Percentiles rank a stretch among this genome's conserved stretches.
Evolutionary conservation across 441 rosid genomes (phyloP).

Genomic region (Francoa sonchifolia): DNA sequence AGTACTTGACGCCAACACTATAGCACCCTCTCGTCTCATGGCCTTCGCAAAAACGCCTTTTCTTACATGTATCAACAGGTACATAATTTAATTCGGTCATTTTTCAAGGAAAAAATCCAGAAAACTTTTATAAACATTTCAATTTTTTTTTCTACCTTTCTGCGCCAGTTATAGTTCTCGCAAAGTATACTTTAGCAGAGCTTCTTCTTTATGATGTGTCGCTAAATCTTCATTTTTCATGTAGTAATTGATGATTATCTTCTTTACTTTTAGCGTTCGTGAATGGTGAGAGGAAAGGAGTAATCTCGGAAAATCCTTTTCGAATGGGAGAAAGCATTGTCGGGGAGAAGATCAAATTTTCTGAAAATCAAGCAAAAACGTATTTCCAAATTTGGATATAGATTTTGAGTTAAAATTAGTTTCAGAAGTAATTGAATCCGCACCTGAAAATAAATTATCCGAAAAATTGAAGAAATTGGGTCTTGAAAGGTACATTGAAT

Average conservation of each 20-base stretch:
- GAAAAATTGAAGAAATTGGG: conserved; percentile 2
- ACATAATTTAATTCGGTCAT: neutral
- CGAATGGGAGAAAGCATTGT: conserved; percentile 6
- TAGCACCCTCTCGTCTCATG: neutral
- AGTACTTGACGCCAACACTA: neutral
- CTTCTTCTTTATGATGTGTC: no score
- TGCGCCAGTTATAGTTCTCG: no score
- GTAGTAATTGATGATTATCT: neutral
- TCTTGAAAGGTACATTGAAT: neutral
- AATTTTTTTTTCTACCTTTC: no score
- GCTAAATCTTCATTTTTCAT: no score
- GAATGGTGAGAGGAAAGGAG: conserved; percentile 23
- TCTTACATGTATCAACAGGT: conserved; percentile 1
- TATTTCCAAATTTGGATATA: conserved; percentile 14
- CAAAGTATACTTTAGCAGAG: no score
- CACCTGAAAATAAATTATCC: conserved; percentile 9
- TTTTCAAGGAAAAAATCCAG: no score
- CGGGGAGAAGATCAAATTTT: neutral
- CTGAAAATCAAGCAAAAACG: neutral
- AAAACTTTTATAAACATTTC: no score
- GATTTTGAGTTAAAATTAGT: conserved; percentile 21
- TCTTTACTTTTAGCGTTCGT: conserved; percentile 26
- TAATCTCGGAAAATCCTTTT: conserved; percentile 21
- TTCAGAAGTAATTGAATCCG: conserved; percentile 5
- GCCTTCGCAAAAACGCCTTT: conserved; percentile 1